Percentiles rank a stretch among this genome's conserved stretches.
Conservation (phyloP, 371 early-diverging fungal species). For the Coemansia sp. region DNA sequence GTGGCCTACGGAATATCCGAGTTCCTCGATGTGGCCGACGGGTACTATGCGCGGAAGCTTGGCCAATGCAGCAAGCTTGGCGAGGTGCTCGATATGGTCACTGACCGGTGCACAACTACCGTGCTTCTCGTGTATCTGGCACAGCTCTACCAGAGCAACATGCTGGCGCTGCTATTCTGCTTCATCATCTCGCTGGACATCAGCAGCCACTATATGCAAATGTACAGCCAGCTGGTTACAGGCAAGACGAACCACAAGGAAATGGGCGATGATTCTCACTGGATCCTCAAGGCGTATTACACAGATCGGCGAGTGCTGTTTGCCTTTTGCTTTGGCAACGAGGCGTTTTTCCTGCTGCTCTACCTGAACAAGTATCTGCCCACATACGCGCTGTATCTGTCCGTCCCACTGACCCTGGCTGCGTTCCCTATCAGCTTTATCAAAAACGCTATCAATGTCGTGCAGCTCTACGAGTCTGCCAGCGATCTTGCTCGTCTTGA, state of each 20-base stretch:
- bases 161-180: conserved; percentile 77
- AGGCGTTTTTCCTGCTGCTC: conserved; percentile 81
- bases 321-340: conserved; percentile 86
- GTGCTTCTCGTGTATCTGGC: conserved; percentile 85
- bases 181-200: conserved; percentile 88
- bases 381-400: conserved; percentile 14
- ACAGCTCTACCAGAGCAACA: conserved; percentile 57
- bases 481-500: conserved; percentile 75
- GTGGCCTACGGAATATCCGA: conserved; percentile 81
- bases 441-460: conserved; percentile 88
- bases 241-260: conserved; percentile 89
- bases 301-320: conserved; percentile 87
- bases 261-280: conserved; percentile 66
- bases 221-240: conserved; percentile 88
- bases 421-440: conserved; percentile 76
- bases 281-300: conserved; percentile 86
- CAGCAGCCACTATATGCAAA: conserved; percentile 96
- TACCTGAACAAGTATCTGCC: conserved; percentile 66
- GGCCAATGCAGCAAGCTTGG: conserved; percentile 94
- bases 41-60: conserved; percentile 82
- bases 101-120: conserved; percentile 91
- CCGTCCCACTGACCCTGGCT: conserved; percentile 40
- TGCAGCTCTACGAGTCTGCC: conserved; percentile 88
- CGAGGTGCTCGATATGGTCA: conserved; percentile 96
- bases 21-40: conserved; percentile 94